Evolutionary conservation across 1,284 basidiomycete species (phyloP).

Genomic region (Boletus albobrunnescens): DNA sequence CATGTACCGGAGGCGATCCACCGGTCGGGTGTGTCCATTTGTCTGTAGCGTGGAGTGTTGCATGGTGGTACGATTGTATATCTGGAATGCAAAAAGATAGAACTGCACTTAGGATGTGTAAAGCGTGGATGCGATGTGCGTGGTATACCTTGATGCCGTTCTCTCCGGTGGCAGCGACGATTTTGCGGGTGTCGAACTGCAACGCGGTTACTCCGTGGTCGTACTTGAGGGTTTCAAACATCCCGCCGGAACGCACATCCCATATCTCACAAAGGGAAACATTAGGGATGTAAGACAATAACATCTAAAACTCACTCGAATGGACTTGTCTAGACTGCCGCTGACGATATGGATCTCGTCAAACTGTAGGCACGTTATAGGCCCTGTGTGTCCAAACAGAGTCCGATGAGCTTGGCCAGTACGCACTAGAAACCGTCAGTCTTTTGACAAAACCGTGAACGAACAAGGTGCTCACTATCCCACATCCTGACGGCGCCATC

Average conservation of each 20-base stretch:
- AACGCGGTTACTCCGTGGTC: slow-evolving; percentile 89
- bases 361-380: slow-evolving; percentile 94
- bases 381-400: slow-evolving; percentile 88
- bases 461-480: slow-evolving; percentile 74
- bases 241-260: slow-evolving; percentile 91
- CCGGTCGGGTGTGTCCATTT: slow-evolving; percentile 90
- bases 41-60: slow-evolving; percentile 81
- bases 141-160: slow-evolving; percentile 80
- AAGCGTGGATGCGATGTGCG: neutral
- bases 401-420: slow-evolving; percentile 97
- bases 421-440: slow-evolving; percentile 62
- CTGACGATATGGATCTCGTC: slow-evolving; percentile 93
- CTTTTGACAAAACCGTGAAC: slow-evolving; percentile 1
- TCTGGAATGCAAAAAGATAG: slow-evolving; percentile 41
- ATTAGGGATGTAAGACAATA: slow-evolving; percentile 4
- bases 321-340: slow-evolving; percentile 91
- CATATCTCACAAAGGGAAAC: slow-evolving; percentile 62
- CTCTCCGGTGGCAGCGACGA: slow-evolving; percentile 91
- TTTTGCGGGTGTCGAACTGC: slow-evolving; percentile 94
- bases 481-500: slow-evolving; percentile 98
- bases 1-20: slow-evolving; percentile 92
- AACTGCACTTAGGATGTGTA: slow-evolving; percentile 1
- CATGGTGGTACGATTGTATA: slow-evolving; percentile 94
- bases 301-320: slow-evolving; percentile 58
- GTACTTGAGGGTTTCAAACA: slow-evolving; percentile 86